A percentile compares a stretch with the other conserved stretches of the same genome.
Conservation (phyloP, 1,284 basidiomycete genomes). For the Ganoderma sp. region DNA sequence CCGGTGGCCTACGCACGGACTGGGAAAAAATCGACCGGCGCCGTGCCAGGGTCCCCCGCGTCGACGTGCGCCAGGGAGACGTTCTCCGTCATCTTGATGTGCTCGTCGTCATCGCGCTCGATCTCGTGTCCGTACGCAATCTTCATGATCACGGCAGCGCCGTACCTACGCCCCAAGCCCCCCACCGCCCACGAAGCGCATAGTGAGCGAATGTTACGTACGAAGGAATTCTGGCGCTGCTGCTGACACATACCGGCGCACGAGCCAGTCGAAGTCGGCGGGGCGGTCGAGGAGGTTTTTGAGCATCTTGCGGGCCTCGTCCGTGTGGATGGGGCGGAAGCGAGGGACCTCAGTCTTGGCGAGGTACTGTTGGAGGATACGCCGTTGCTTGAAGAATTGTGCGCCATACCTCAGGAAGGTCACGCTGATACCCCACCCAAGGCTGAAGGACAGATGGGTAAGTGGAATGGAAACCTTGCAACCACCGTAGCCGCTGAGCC, state of each 20-base stretch:
- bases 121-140: conserved; percentile 38
- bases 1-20: conserved; percentile 25
- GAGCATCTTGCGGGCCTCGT: conserved; percentile 34
- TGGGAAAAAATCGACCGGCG: conserved; percentile 35
- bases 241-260: conserved; percentile 25
- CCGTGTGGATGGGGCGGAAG: conserved; percentile 33
- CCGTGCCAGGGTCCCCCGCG: conserved; percentile 28
- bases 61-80: conserved; percentile 28
- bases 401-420: conserved; percentile 32
- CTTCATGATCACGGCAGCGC: conserved; percentile 34
- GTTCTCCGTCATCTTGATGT: conserved; percentile 33
- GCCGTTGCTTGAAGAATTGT: conserved; percentile 38
- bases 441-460: conserved; percentile 12
- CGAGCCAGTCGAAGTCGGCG: conserved; percentile 33
- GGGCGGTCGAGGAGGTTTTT: conserved; percentile 31
- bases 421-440: conserved; percentile 31
- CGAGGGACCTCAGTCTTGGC: conserved; percentile 29
- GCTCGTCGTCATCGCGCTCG: conserved; percentile 32
- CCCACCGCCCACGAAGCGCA: background rate
- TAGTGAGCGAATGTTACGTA: conserved; percentile 13
- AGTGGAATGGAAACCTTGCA: conserved; percentile 2
- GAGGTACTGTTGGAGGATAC: conserved; percentile 36
- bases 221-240: background rate
- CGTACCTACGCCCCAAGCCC: conserved; percentile 24
- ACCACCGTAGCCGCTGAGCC: too few species aligned